A percentile compares a stretch with the other conserved stretches of the same genome.
Conservation (phyloP, 306 rosid genomes). For the Coriaria nepalensis region DNA sequence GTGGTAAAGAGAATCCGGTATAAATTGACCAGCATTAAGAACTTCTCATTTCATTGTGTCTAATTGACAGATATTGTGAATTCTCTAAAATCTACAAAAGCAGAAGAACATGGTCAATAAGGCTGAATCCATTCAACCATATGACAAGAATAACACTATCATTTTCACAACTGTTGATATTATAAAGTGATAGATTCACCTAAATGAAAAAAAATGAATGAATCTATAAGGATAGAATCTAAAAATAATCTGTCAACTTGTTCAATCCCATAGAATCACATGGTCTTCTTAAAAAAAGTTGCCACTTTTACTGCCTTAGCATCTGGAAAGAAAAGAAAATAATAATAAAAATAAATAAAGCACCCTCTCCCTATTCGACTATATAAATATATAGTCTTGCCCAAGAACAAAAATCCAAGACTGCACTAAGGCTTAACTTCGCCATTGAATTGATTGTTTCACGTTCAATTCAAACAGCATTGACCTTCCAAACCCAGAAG, state of each 20-base stretch:
- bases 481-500: slow-evolving; percentile 1
- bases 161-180: slow-evolving; percentile 13
- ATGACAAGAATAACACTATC: slow-evolving; percentile 16
- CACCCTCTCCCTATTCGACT: slow-evolving; percentile 25
- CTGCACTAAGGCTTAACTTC: slow-evolving; percentile 31
- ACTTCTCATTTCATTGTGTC: slow-evolving; percentile 22
- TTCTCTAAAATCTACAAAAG: slow-evolving; percentile 25
- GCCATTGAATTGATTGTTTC: slow-evolving; percentile 41
- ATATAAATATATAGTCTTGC: slow-evolving; percentile 65
- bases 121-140: slow-evolving; percentile 22
- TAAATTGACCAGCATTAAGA: slow-evolving; percentile 33
- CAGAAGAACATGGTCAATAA: slow-evolving; percentile 24
- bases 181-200: slow-evolving; percentile 3
- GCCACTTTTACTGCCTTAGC: slow-evolving; percentile 30
- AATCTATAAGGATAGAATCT: slow-evolving; percentile 3
- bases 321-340: slow-evolving; percentile 19
- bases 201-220: slow-evolving; percentile 17
- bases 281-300: slow-evolving; percentile 20
- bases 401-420: slow-evolving; percentile 34
- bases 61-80: slow-evolving; percentile 17
- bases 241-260: slow-evolving; percentile 46
- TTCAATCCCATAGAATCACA: slow-evolving; percentile 23
- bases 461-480: slow-evolving; percentile 26
- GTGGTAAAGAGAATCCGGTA: slow-evolving; percentile 44
- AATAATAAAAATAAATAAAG: slow-evolving; percentile 20